Evolutionary conservation across 2,329 filamentous ascomycete genomes (phyloP).

Genomic region (Madurella fahalii): DNA sequence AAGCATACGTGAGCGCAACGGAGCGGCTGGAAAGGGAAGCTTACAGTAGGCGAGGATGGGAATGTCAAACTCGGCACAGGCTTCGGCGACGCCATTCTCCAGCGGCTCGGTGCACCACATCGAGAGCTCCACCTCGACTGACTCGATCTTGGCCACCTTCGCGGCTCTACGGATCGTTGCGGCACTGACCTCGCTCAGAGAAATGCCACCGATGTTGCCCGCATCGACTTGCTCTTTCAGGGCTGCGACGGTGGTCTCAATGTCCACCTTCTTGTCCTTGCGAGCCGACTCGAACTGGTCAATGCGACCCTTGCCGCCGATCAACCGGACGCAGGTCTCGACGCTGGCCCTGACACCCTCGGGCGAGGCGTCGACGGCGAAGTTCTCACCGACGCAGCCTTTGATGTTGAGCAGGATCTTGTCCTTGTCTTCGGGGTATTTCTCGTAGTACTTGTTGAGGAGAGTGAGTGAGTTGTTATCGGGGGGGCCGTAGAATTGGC

Average conservation of each 20-base stretch:
- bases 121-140: slow-evolving; percentile 45
- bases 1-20: background rate
- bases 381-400: slow-evolving; percentile 39
- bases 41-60: slow-evolving; percentile 65
- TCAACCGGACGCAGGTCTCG: slow-evolving; percentile 40
- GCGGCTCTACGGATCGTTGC: slow-evolving; percentile 38
- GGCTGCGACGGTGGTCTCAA: slow-evolving; percentile 36
- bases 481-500: slow-evolving; percentile 48
- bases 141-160: slow-evolving; percentile 37
- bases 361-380: slow-evolving; percentile 40
- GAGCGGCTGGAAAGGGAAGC: slow-evolving; percentile 7
- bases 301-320: slow-evolving; percentile 32
- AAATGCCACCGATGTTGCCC: slow-evolving; percentile 43
- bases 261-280: slow-evolving; percentile 39
- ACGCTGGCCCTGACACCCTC: slow-evolving; percentile 46
- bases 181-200: slow-evolving; percentile 41
- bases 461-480: slow-evolving; percentile 50
- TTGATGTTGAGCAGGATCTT: slow-evolving; percentile 55
- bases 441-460: slow-evolving; percentile 50
- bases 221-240: slow-evolving; percentile 37
- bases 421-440: slow-evolving; percentile 51
- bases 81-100: slow-evolving; percentile 36
- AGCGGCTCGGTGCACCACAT: slow-evolving; percentile 36
- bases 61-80: slow-evolving; percentile 61
- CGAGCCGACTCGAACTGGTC: slow-evolving; percentile 54